Percentiles rank a stretch among this genome's conserved stretches.
These are phyloP conservation scores for Hypoxylon rubiginosum DNA, from an alignment of 2,329 filamentous ascomycete genomes.

Conservation along the genomic window DNA sequence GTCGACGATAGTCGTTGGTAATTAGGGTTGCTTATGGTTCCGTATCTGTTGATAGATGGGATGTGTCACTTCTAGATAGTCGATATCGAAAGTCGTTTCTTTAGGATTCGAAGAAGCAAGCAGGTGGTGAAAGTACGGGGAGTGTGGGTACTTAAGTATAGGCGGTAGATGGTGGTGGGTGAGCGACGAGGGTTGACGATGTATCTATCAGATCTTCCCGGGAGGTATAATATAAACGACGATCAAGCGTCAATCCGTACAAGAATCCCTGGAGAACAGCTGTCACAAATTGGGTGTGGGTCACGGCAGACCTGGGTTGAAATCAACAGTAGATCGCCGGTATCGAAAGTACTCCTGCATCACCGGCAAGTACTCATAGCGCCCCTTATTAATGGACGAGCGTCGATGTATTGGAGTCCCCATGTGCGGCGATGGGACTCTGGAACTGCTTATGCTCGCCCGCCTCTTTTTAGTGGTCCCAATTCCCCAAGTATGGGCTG, in stretches of 20 bases:
- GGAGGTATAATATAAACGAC: constrained; percentile 59
- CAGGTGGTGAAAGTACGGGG: constrained; percentile 48
- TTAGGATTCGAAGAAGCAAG: constrained; percentile 35
- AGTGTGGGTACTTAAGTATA: constrained; percentile 62
- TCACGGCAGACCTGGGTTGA: constrained; percentile 61
- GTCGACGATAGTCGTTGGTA: constrained; percentile 40
- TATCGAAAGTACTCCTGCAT: constrained; percentile 54
- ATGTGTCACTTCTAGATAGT: constrained; percentile 29
- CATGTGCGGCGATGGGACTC: constrained; percentile 55
- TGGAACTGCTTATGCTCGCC: constrained; percentile 46
- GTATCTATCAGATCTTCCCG: constrained; percentile 64
- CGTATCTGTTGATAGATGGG: constrained; percentile 18
- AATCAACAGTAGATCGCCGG: constrained; percentile 54
- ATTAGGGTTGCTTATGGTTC: constrained; percentile 24
- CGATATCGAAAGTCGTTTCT: constrained; percentile 37
- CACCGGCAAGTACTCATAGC: constrained; percentile 56
- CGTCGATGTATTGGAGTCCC: constrained; percentile 51
- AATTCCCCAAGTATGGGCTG: constrained; percentile 45
- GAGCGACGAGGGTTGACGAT: constrained; percentile 57
- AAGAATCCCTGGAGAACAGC: constrained; percentile 63
- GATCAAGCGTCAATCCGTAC: constrained; percentile 66
- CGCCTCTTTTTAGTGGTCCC: constrained; percentile 47
- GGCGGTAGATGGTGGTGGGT: constrained; percentile 56
- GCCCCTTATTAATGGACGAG: constrained; percentile 57
- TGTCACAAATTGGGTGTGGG: constrained; percentile 70